phyloP scores from a whole-genome alignment of 371 early-diverging fungal species.

The Mucor circinelloides region DNA sequence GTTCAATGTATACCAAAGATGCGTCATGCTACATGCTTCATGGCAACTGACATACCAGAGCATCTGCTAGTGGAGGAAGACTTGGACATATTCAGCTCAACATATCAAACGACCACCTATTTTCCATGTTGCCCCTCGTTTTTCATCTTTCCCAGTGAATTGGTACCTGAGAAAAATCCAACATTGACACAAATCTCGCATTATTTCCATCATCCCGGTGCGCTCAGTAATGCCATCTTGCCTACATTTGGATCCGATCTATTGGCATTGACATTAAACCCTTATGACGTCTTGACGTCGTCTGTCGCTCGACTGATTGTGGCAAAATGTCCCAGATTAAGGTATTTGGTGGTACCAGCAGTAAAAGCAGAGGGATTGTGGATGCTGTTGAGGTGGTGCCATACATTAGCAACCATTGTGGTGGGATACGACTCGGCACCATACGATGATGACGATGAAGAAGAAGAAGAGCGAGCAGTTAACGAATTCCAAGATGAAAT shows the following conservation, averaged over 20 bases:
- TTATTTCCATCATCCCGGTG: conserved; percentile 51
- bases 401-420: conserved; percentile 42
- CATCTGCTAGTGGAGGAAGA: background rate
- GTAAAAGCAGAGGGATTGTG: conserved; percentile 52
- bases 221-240: conserved; percentile 45
- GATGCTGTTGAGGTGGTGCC: conserved; percentile 47
- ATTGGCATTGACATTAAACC: conserved; percentile 39
- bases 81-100: conserved; percentile 1
- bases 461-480: conserved; percentile 18
- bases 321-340: conserved; percentile 42
- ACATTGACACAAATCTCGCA: conserved; percentile 44
- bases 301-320: conserved; percentile 39
- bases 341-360: conserved; percentile 38
- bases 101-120: conserved; percentile 7
- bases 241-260: conserved; percentile 50
- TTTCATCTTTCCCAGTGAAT: conserved; percentile 38
- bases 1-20: conserved; percentile 7
- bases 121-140: conserved; percentile 46
- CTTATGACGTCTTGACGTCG: conserved; percentile 40
- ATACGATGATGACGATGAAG: conserved; percentile 26
- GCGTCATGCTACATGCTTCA: conserved; percentile 28
- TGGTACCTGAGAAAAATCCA: conserved; percentile 14
- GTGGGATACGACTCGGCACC: conserved; percentile 25
- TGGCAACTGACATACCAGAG: conserved; percentile 37
- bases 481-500: background rate